Conservation (phyloP, 495 filamentous ascomycete species). For the Xylaria flabelliformis region DNA sequence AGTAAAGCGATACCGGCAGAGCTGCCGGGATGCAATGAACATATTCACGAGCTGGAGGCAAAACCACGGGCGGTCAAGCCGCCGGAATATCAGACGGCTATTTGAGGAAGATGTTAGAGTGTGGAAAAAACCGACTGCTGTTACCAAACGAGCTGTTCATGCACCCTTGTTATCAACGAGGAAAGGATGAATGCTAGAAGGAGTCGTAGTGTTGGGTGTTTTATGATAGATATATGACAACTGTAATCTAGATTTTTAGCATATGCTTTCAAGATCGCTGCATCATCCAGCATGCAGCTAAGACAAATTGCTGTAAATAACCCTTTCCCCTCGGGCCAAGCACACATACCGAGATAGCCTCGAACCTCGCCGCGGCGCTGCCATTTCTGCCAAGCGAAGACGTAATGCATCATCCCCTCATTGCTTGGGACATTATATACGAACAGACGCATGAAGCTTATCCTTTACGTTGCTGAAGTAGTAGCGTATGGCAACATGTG, state of each 20-base stretch:
- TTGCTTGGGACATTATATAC: too few relatives aligned
- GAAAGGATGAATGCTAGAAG: background rate
- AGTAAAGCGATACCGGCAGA: background rate
- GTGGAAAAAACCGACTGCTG: background rate
- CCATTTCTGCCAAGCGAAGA: too few relatives aligned
- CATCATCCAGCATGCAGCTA: background rate
- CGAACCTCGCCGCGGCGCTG: too few relatives aligned
- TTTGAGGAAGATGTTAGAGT: background rate
- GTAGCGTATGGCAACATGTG: too few relatives aligned
- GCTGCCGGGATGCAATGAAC: background rate
- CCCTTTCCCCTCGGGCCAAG: background rate
- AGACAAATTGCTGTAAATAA: background rate
- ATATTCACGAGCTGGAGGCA: constrained; percentile 9
- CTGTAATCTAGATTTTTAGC: background rate
- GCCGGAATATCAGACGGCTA: background rate
- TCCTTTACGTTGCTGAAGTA: too few relatives aligned
- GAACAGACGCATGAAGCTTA: too few relatives aligned
- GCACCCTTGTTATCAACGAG: background rate
- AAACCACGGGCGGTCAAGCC: background rate
- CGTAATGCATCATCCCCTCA: too few relatives aligned
- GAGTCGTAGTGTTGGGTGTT: background rate
- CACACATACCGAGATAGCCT: background rate
- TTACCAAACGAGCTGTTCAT: background rate
- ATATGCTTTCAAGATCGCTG: background rate
- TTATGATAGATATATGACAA: background rate